Percentiles rank a stretch among this genome's conserved stretches.
phyloP scores from a whole-genome alignment of 805 yeast genomes.

The Diddensiella caesifluorescens region DNA sequence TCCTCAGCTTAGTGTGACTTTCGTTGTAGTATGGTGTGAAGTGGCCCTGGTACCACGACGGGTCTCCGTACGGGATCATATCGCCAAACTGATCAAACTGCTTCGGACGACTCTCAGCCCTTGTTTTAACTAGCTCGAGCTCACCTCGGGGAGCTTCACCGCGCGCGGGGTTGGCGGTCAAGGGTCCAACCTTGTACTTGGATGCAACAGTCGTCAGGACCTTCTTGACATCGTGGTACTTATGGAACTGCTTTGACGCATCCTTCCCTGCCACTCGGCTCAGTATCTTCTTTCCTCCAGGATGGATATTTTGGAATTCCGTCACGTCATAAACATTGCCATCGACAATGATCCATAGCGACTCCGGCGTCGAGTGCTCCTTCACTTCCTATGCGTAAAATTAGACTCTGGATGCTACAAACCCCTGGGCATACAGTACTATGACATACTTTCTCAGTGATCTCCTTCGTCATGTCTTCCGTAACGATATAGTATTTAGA shows the following conservation, averaged over 20 bases:
- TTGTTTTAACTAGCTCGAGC: neutral
- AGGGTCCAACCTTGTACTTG: constrained; percentile 31
- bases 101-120: neutral
- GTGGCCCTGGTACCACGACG: constrained; percentile 38
- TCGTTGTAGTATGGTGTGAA: constrained; percentile 36
- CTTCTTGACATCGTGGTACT: constrained; percentile 39
- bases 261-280: constrained; percentile 75
- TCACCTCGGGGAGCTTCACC: constrained; percentile 2
- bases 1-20: constrained; percentile 37
- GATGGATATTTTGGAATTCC: constrained; percentile 69
- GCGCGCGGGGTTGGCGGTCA: constrained; percentile 18
- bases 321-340: constrained; percentile 76
- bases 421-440: neutral
- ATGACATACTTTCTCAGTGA: constrained; percentile 5
- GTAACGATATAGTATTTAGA: no score
- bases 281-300: constrained; percentile 72
- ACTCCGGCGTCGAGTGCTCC: constrained; percentile 66
- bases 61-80: constrained; percentile 37
- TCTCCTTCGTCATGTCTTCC: constrained; percentile 10
- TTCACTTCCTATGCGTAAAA: constrained; percentile 45
- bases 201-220: constrained; percentile 33
- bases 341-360: constrained; percentile 79
- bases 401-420: neutral
- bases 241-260: constrained; percentile 60
- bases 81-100: constrained; percentile 22